Base-by-base conservation (phyloP, 176 grass and related monocot genomes). In the Lolium perenne region DNA sequence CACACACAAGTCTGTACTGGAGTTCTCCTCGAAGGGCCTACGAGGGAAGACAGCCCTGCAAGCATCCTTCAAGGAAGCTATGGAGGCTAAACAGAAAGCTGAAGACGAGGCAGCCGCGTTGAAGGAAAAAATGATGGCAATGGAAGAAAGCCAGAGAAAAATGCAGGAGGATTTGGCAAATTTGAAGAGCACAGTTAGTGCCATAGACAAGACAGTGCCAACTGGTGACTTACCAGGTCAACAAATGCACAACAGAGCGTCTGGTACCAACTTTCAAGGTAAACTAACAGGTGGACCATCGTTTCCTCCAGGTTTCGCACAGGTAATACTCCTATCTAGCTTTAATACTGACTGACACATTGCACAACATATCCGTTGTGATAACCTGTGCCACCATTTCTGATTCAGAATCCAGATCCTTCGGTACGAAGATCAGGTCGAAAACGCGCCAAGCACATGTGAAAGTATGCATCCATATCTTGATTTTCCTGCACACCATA, bases 81-180 rank as follows among this genome's bases (percentile, higher is more conserved):
- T 85, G 66, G 92, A 85, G 77, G 92, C 89, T 51, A 94, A 89
- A 77, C 74, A 79, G 67, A 80, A 45, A 16, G 92, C 84, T 74
- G 84, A 91, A 78, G 86, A 94, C 1, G 87, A 89, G 71, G 76
- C 85, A 38, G 79, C 48, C 16, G 38, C 46, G 7, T 47, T 89
- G 87, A 91, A 78, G 87, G 68, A 89, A 22, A 91, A 94, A 74
- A 89, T 94, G 56, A 50, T 84, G 38, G 77, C 58, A 26, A 89
- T 89, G 92, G 87, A 94, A 85, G 84, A 84, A 79, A 80, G 61
- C 29, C 82, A 91, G 49, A 82, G 73, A 70, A 88, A 76, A 57
- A 75, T 91, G 89, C 80, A 89, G 74, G 69, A 83, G 18, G 75
- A 86, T 78, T 89, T 87, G 71, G 64, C 70, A 17, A 80, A 41